Conservation (phyloP, 75 land plant species). For the Azolla pinnata region DNA sequence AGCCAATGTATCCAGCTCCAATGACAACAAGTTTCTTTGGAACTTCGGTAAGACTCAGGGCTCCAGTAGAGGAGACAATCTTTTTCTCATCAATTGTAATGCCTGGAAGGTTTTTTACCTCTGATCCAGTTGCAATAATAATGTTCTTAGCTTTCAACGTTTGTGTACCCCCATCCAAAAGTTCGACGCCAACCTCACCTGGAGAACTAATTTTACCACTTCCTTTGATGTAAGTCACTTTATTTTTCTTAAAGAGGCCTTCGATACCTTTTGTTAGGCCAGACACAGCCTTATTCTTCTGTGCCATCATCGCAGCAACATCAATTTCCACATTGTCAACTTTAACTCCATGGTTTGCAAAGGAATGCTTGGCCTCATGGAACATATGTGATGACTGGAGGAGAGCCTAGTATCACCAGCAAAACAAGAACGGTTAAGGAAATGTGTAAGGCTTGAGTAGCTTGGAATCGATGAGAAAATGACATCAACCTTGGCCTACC, state of each 20-base stretch:
- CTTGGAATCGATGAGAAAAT: neutral
- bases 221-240: constrained; percentile 87
- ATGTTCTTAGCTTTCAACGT: constrained; percentile 76
- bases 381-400: constrained; percentile 93
- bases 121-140: constrained; percentile 95
- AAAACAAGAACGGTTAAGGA: neutral
- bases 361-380: constrained; percentile 85
- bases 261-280: constrained; percentile 81
- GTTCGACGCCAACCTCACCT: constrained; percentile 64
- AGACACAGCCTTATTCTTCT: constrained; percentile 78
- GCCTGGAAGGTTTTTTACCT: constrained; percentile 78
- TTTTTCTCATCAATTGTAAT: constrained; percentile 85
- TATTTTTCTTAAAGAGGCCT: constrained; percentile 95
- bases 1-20: constrained; percentile 94
- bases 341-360: constrained; percentile 79
- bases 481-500: too few relatives aligned
- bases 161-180: constrained; percentile 53
- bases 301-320: constrained; percentile 83
- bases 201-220: constrained; percentile 72
- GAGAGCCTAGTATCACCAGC: constrained; percentile 16
- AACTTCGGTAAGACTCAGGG: constrained; percentile 54
- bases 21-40: constrained; percentile 88
- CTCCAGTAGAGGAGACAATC: constrained; percentile 96
- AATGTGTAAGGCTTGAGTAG: neutral
- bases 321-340: constrained; percentile 62